Evolutionary conservation across 805 yeast genomes (phyloP), one percentile per base, ranked within the genome.

Genomic region (Candida nanaspora): DNA sequence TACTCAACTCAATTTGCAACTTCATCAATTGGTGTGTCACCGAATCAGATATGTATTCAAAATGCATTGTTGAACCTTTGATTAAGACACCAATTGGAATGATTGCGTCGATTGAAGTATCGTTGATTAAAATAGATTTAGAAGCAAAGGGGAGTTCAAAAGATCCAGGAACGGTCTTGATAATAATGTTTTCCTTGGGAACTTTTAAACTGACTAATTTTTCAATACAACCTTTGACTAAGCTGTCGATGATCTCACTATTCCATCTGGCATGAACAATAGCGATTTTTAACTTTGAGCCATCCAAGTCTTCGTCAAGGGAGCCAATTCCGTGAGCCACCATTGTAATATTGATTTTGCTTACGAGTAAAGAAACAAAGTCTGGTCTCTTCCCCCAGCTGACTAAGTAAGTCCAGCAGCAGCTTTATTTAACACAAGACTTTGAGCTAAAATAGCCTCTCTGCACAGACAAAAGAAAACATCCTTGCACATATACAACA

Each of bases 201-300:
- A 93, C 98, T 22, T 88, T 88, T 41, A 83, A 63, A 34, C 72
- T 73, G 35, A 53, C 48, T 57, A 89, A 65, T 58, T 76, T 75
- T 26, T 66, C 60, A 29, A 78, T 61, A 20, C 93, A 88, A 40
- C 98, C 98, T 26, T 73, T 65, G 6, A 89, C 89, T 35, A 93
- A 69, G 13, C 86, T 82, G 35, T 78, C 80, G 52, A 93, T 87
- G 47, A 93, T 78, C 37, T 68, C 65, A 31, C 68, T 62, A 63
- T 93, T 93, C 98, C 98, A 93, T 63, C 98, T 84, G 14, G 98
- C 97, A 61, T 89, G 96, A 42, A 93, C 74, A 56, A 93, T 87
- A 28, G 91, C 96, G 40, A 93, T 70, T 51, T 82, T 75, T 48
- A 89, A 68, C 2, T 66, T 56, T 23, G 82, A 71, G 11, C 78